Conservation (phyloP, 805 yeast genomes). For the Teunomyces panamensis region DNA sequence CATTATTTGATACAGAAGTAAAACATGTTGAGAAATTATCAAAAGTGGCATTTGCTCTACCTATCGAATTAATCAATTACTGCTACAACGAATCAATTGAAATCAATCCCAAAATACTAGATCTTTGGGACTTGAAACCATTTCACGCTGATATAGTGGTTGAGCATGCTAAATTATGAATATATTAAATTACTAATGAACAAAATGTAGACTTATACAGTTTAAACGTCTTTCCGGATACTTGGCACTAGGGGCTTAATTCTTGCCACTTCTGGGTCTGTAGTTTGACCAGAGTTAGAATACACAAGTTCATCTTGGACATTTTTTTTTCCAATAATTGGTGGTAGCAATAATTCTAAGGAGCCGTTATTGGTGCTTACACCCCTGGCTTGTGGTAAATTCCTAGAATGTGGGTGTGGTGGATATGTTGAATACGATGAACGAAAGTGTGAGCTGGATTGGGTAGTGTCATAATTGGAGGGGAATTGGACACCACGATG, state of each 20-base stretch:
- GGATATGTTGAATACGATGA: conserved; percentile 9
- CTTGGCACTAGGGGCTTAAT: conserved; percentile 4
- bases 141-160: conserved; percentile 20
- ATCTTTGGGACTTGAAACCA: conserved; percentile 22
- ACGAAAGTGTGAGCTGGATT: not conserved
- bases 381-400: conserved; percentile 1
- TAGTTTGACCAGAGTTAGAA: not conserved
- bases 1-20: conserved; percentile 10
- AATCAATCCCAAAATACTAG: conserved; percentile 14
- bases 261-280: not conserved
- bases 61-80: conserved; percentile 27
- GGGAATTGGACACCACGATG: not conserved
- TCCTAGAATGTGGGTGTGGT: conserved; percentile 11
- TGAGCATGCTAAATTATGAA: conserved; percentile 18
- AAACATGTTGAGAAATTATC: conserved; percentile 27
- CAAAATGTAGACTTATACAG: not conserved
- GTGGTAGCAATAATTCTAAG: not conserved
- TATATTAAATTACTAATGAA: not conserved
- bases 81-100: conserved; percentile 14
- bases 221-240: not conserved
- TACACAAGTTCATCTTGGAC: not conserved
- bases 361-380: not conserved
- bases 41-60: conserved; percentile 30
- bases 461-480: not conserved
- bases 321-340: not conserved